These are phyloP conservation scores for Delphinella strobiligena DNA, from an alignment of 2,329 filamentous ascomycete genomes.

Conservation along the genomic window DNA sequence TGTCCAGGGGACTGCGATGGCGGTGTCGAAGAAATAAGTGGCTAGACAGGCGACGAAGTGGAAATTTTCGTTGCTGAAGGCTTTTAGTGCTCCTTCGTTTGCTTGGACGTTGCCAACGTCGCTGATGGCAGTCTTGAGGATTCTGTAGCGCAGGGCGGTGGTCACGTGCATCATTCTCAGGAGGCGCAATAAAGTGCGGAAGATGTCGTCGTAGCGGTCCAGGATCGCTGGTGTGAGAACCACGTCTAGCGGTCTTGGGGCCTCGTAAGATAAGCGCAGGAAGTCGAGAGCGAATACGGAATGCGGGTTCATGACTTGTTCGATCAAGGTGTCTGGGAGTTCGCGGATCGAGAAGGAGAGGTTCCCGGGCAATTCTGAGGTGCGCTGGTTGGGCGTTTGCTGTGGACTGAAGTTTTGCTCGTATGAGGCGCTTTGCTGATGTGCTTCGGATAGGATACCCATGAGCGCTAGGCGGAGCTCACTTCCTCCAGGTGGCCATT, in stretches of 20 bases:
- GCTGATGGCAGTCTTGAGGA: conserved; percentile 14
- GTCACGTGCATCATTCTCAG: conserved; percentile 56
- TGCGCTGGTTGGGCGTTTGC: background rate
- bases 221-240: conserved; percentile 62
- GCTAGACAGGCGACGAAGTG: conserved; percentile 65
- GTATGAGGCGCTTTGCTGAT: too few species aligned
- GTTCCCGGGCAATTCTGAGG: conserved; percentile 28
- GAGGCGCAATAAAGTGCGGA: conserved; percentile 65
- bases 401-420: background rate
- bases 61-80: conserved; percentile 62
- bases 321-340: conserved; percentile 64
- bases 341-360: conserved; percentile 69
- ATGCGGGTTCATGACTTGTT: conserved; percentile 69
- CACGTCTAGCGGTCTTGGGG: conserved; percentile 56
- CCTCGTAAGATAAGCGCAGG: conserved; percentile 71
- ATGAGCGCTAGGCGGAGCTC: conserved; percentile 83
- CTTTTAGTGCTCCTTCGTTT: background rate
- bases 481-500: conserved; percentile 88
- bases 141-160: conserved; percentile 20
- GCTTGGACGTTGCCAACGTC: too few species aligned
- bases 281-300: conserved; percentile 89
- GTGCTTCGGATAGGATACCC: conserved; percentile 70
- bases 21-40: conserved; percentile 69
- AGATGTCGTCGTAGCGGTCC: conserved; percentile 73
- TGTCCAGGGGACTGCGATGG: conserved; percentile 61